Percentiles rank a stretch among this genome's conserved stretches.
Evolutionary conservation across 108 stramenopile genomes (phyloP).

Genomic region (Chaetoceros tenuissimus): DNA sequence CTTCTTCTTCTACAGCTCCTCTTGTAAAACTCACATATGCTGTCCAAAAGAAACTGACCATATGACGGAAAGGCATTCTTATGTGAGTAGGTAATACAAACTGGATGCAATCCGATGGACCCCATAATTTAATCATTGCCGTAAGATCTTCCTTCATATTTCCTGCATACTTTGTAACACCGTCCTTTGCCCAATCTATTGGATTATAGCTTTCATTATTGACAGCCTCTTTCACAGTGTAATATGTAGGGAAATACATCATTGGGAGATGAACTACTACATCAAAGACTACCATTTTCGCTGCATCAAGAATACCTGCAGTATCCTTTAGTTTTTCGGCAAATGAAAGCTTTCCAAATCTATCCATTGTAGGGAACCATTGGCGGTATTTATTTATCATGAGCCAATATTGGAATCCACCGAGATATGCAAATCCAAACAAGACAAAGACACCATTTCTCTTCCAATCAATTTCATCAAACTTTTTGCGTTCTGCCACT

Average conservation of each 20-base stretch:
- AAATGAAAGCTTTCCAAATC: constrained; percentile 58
- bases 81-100: constrained; percentile 83
- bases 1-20: constrained; percentile 43
- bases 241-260: constrained; percentile 90
- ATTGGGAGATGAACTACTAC: constrained; percentile 78
- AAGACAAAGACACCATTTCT: constrained; percentile 75
- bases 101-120: constrained; percentile 83
- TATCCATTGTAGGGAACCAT: constrained; percentile 78
- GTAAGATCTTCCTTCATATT: constrained; percentile 78
- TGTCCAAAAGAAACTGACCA: constrained; percentile 91
- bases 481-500: constrained; percentile 61
- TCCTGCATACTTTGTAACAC: constrained; percentile 56
- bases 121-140: constrained; percentile 85
- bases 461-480: constrained; percentile 71
- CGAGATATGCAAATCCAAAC: constrained; percentile 82
- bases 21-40: constrained; percentile 86
- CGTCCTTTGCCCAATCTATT: constrained; percentile 76
- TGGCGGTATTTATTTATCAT: constrained; percentile 77
- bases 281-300: constrained; percentile 89
- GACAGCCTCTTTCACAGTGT: constrained; percentile 84
- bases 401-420: constrained; percentile 82
- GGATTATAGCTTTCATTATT: constrained; percentile 70
- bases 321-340: constrained; percentile 71
- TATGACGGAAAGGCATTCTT: constrained; percentile 82
- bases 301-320: constrained; percentile 71